Evolutionary conservation across 2,329 filamentous ascomycete species (phyloP).

Genomic region (Xylariaceae sp.): DNA sequence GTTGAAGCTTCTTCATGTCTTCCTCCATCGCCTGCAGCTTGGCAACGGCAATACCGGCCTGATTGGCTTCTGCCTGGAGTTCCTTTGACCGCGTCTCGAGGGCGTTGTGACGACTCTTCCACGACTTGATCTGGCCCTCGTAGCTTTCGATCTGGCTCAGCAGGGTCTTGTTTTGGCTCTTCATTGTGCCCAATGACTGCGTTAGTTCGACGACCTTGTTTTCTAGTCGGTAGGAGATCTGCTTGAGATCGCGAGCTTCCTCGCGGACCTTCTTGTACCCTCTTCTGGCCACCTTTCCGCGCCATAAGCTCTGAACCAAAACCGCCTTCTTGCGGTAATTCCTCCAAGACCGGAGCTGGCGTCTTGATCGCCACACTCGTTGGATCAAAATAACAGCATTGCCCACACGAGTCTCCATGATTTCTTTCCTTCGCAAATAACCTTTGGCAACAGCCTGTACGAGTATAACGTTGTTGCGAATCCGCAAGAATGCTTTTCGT

Average conservation of each 20-base stretch:
- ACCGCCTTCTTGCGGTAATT: slow-evolving; percentile 87
- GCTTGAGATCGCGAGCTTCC: slow-evolving; percentile 96
- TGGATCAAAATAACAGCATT: slow-evolving; percentile 92
- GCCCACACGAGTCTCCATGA: slow-evolving; percentile 90
- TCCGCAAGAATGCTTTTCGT: slow-evolving; percentile 74
- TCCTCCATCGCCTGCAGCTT: slow-evolving; percentile 89
- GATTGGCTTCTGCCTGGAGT: slow-evolving; percentile 93
- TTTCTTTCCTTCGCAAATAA: slow-evolving; percentile 84
- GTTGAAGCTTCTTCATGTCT: slow-evolving; percentile 90
- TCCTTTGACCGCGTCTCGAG: slow-evolving; percentile 91
- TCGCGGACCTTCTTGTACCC: slow-evolving; percentile 91
- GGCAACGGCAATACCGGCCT: slow-evolving; percentile 93
- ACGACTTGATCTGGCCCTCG: slow-evolving; percentile 93
- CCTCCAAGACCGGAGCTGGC: slow-evolving; percentile 78
- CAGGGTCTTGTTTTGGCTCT: slow-evolving; percentile 90
- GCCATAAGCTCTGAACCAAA: slow-evolving; percentile 90
- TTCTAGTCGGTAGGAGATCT: slow-evolving; percentile 98
- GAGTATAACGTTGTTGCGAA: slow-evolving; percentile 81
- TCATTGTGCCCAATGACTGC: slow-evolving; percentile 88
- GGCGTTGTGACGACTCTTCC: slow-evolving; percentile 89
- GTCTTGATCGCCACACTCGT: slow-evolving; percentile 81
- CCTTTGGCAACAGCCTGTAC: slow-evolving; percentile 92
- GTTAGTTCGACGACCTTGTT: slow-evolving; percentile 99
- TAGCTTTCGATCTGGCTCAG: slow-evolving; percentile 91
- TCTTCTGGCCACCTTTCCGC: slow-evolving; percentile 77